Evolutionary conservation across 306 rosid species (phyloP), one percentile per base, ranked within the genome.

Genomic region (Hippophae tibetana): DNA sequence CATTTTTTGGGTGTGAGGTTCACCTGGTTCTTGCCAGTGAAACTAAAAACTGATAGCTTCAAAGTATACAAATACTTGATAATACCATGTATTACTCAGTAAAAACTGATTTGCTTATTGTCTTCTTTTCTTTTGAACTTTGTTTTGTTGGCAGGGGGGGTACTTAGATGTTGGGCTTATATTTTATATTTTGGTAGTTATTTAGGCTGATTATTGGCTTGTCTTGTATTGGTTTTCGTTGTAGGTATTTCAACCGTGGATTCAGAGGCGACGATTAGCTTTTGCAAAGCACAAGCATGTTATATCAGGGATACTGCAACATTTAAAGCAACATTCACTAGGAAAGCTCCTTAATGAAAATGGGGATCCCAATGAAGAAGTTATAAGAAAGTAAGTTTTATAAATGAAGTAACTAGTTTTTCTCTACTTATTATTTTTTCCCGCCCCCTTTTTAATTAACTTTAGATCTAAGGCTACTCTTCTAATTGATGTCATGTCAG

Each of bases 201-300:
- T 9, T 6, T 14, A 42, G 44, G 31, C 57, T 38, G 10, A 56
- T 18, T 6, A 27, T 40, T 4, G 13, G 11, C 31, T 68, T 69
- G 7, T 1, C 43, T 44, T 43, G 23, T 56, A 52, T 56, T 50
- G 51, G 53, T 18, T 13, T 42, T 10, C 13, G 38, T 6, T 7
- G 48, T 72, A 81, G 84, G 79, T 60, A 40, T 78, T 78, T 65
- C 76, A 71, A 74, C 84, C 87, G 43, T 84, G 87, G 84, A 69
- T 78, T 47, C 73, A 76, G 66, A 71, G 47, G 63, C 75, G 99
- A 69, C 84, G 82, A 58, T 54, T 93, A 66, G 73, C 52, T 6
- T 88, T 74, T 77, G 84, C 79, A 46, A 84, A 68, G 61, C 95
- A 77, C 73, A 93, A 77, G 57, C 95, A 79, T 71, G 84, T 86